Conservation (phyloP, 257 asterid genomes). For the Hygrophila difformis region DNA sequence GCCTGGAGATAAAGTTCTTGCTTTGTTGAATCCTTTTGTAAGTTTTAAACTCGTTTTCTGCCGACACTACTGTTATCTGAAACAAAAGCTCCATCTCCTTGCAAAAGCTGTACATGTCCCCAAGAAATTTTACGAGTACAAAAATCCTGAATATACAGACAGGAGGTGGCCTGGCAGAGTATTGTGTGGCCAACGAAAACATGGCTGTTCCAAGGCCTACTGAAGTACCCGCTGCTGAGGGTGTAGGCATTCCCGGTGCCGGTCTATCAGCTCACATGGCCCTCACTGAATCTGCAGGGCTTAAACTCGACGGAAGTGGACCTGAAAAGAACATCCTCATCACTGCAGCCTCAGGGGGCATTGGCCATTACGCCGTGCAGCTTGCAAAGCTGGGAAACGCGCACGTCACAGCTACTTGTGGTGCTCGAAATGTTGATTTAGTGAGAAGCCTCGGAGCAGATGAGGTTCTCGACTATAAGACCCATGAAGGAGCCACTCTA, state of each 20-base stretch:
- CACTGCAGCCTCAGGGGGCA: conserved; percentile 69
- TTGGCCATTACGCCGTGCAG: conserved; percentile 62
- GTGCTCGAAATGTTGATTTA: conserved; percentile 46
- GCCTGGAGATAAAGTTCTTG: conserved; percentile 73
- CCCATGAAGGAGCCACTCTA: conserved; percentile 57
- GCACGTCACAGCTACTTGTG: conserved; percentile 64
- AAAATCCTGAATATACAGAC: conserved; percentile 19
- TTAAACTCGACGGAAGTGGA: conserved; percentile 42
- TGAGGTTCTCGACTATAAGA: conserved; percentile 59
- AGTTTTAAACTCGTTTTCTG: conserved; percentile 3
- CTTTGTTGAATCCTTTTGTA: conserved; percentile 32
- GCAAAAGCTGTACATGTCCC: not conserved
- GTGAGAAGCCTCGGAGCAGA: conserved; percentile 63
- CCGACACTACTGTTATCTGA: no score
- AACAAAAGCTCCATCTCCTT: no score
- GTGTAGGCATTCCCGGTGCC: conserved; percentile 43
- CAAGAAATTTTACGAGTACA: not conserved
- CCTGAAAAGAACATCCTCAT: conserved; percentile 47
- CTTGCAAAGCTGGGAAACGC: conserved; percentile 60
- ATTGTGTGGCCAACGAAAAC: conserved; percentile 37
- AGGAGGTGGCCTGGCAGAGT: conserved; percentile 58
- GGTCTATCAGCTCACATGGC: conserved; percentile 55
- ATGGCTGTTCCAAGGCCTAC: conserved; percentile 43
- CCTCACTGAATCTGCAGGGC: conserved; percentile 40
- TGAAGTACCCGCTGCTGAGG: conserved; percentile 56